Conservation (phyloP, 768 basidiomycete species). For the Lepiota subincarnata region DNA sequence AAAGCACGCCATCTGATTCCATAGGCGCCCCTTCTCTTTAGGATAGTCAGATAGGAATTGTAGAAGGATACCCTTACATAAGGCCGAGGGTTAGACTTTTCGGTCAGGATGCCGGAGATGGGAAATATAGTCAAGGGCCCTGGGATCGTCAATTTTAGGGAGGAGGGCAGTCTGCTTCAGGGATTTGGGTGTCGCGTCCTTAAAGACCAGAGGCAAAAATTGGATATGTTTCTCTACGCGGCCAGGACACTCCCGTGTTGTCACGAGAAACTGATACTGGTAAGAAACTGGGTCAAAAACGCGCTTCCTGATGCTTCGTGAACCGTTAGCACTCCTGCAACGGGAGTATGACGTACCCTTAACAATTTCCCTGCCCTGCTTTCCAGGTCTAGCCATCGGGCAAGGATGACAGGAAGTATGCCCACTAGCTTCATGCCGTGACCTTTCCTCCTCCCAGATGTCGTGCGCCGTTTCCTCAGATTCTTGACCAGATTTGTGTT, state of each 20-base stretch:
- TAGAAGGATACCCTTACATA: conserved; percentile 83
- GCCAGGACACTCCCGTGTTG: conserved; percentile 62
- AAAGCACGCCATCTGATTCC: conserved; percentile 84
- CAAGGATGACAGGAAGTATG: conserved; percentile 47
- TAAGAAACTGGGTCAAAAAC: conserved; percentile 69
- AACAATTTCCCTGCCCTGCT: conserved; percentile 23
- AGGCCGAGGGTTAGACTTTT: conserved; percentile 65
- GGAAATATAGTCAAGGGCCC: conserved; percentile 74
- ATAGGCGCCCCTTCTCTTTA: conserved; percentile 88
- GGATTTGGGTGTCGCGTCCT: conserved; percentile 34
- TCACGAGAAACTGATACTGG: conserved; percentile 72
- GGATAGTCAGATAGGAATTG: conserved; percentile 98
- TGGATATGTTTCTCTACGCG: conserved; percentile 86
- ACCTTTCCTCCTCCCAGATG: conserved; percentile 65
- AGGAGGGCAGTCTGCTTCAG: conserved; percentile 74
- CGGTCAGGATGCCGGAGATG: conserved; percentile 85
- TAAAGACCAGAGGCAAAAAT: conserved; percentile 55
- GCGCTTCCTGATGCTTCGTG: conserved; percentile 21
- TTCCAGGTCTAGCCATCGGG: conserved; percentile 41
- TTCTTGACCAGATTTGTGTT: conserved; percentile 6
- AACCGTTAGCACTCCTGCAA: background rate
- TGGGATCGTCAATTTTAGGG: conserved; percentile 88
- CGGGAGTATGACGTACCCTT: conserved; percentile 26
- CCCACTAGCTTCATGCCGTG: conserved; percentile 74
- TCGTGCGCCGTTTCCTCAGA: conserved; percentile 22